Conservation (phyloP, 768 basidiomycete species). For the Boletus insuetus region DNA sequence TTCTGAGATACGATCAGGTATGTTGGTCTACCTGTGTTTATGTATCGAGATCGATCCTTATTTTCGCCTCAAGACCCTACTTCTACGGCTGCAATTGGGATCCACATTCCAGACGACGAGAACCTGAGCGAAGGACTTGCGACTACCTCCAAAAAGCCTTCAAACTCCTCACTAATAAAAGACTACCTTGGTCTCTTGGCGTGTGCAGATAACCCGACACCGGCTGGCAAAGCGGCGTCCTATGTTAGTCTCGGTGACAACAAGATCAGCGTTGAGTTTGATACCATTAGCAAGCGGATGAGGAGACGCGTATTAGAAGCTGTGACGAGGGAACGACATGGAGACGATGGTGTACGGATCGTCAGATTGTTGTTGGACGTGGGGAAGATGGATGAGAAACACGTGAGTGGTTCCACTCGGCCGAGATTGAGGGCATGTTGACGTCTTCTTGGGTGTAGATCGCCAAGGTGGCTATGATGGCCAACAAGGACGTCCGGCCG, state of each 20-base stretch:
- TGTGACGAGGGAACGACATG: slow-evolving; percentile 79
- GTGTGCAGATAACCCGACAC: slow-evolving; percentile 78
- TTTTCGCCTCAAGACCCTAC: slow-evolving; percentile 49
- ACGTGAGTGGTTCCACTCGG: slow-evolving; percentile 45
- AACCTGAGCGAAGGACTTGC: slow-evolving; percentile 63
- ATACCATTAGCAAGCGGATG: slow-evolving; percentile 63
- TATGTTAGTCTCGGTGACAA: slow-evolving; percentile 70
- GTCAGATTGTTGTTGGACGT: slow-evolving; percentile 73
- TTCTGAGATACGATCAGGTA: slow-evolving; percentile 65
- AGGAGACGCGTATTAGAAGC: slow-evolving; percentile 72
- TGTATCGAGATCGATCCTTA: neutral
- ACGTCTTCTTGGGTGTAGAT: slow-evolving; percentile 52
- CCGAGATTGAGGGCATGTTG: neutral
- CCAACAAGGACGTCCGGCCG: slow-evolving; percentile 81
- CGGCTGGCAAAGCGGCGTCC: slow-evolving; percentile 62
- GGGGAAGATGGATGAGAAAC: slow-evolving; percentile 94
- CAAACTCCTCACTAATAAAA: slow-evolving; percentile 60
- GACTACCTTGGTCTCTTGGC: slow-evolving; percentile 82
- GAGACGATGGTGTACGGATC: slow-evolving; percentile 79
- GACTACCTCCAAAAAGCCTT: slow-evolving; percentile 50
- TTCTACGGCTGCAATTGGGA: slow-evolving; percentile 60
- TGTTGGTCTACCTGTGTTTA: neutral
- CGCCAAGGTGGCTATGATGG: slow-evolving; percentile 90
- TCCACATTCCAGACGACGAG: slow-evolving; percentile 61
- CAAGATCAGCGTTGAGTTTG: slow-evolving; percentile 80